Evolutionary conservation across 1,284 basidiomycete species (phyloP).

Genomic region (Rhodotorula sp.): DNA sequence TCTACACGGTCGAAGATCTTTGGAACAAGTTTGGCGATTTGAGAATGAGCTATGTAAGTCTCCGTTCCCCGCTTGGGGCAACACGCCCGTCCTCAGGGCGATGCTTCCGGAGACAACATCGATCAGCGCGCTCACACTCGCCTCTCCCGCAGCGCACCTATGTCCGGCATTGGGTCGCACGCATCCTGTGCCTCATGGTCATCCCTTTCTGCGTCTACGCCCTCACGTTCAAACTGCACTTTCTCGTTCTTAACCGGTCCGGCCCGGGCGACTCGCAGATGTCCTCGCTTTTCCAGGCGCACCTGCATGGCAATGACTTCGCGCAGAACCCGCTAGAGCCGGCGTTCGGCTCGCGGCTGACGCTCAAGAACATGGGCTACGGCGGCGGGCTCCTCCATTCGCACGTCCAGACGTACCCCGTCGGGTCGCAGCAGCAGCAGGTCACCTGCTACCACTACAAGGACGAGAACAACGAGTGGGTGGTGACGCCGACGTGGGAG

Average conservation of each 20-base stretch:
- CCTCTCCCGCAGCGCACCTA: conserved; percentile 63
- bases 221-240: conserved; percentile 92
- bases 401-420: conserved; percentile 90
- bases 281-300: conserved; percentile 98
- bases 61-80: background rate
- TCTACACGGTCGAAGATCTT: conserved; percentile 96
- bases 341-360: conserved; percentile 85
- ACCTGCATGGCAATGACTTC: conserved; percentile 92
- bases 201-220: conserved; percentile 91
- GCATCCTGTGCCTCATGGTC: conserved; percentile 81
- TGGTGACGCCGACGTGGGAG: conserved; percentile 78
- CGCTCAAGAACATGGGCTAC: conserved; percentile 96
- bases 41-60: conserved; percentile 77
- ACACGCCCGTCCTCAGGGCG: too few species aligned
- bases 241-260: conserved; percentile 87
- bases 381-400: conserved; percentile 96
- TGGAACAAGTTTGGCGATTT: conserved; percentile 99
- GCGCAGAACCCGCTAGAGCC: conserved; percentile 82
- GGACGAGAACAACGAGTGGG: conserved; percentile 95
- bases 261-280: conserved; percentile 98
- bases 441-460: conserved; percentile 99
- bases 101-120: too few species aligned
- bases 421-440: conserved; percentile 93
- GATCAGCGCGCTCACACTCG: background rate
- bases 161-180: conserved; percentile 85